These are phyloP conservation scores for Aspergillus flavus DNA, from an alignment of 2,329 filamentous ascomycete species.

Conservation along the genomic window DNA sequence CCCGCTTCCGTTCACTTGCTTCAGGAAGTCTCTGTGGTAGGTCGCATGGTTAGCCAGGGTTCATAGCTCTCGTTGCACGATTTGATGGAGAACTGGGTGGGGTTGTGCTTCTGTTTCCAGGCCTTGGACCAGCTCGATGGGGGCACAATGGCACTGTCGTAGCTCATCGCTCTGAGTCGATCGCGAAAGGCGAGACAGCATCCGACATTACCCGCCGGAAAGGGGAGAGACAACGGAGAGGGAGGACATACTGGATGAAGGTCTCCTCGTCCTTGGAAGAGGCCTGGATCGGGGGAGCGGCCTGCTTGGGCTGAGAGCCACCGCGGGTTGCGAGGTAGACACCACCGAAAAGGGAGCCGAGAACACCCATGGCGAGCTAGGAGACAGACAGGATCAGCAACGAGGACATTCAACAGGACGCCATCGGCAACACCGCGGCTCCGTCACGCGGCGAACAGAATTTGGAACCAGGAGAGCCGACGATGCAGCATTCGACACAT, in stretches of 20 bases:
- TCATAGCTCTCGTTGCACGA: not conserved
- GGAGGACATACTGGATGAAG: constrained; percentile 64
- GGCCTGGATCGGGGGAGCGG: constrained; percentile 63
- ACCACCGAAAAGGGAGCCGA: constrained; percentile 53
- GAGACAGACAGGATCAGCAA: not conserved
- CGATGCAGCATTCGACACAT: constrained; percentile 32
- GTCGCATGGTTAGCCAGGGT: not conserved
- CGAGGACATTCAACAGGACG: not conserved
- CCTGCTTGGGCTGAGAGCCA: constrained; percentile 46
- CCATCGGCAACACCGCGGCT: constrained; percentile 19
- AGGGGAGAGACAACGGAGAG: not conserved
- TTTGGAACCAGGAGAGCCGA: constrained; percentile 15
- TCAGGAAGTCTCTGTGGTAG: constrained; percentile 51
- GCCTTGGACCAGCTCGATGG: not conserved
- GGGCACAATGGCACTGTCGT: not conserved
- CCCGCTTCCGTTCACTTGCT: constrained; percentile 45
- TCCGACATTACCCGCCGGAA: not conserved
- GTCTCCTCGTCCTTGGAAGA: constrained; percentile 68
- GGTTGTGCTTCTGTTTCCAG: not conserved
- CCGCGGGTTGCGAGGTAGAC: constrained; percentile 50
- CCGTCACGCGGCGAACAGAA: constrained; percentile 8
- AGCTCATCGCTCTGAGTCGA: not conserved
- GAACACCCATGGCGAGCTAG: constrained; percentile 64
- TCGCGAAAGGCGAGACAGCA: not conserved
- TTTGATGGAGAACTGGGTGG: not conserved